phyloP scores from a whole-genome alignment of 768 basidiomycete species.

The Holtermannia corniformis region DNA sequence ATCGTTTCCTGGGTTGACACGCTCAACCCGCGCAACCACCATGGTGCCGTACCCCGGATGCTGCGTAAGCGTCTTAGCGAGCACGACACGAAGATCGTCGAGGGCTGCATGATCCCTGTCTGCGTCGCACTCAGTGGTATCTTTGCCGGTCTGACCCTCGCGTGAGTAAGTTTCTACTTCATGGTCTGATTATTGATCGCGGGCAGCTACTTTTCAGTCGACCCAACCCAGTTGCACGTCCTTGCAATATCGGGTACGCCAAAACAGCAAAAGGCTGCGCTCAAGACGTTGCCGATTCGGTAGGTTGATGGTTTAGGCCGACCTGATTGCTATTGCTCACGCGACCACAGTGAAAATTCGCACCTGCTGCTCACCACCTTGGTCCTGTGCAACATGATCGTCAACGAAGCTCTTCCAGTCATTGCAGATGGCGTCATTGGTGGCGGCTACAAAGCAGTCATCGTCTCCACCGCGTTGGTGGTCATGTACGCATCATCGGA shows the following conservation, averaged over 20 bases:
- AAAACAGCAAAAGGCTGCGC: constrained; percentile 67
- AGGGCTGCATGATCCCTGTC: constrained; percentile 62
- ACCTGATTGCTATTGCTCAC: neutral
- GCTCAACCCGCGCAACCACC: too few relatives aligned
- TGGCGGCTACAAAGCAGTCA: constrained; percentile 65
- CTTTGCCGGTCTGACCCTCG: constrained; percentile 80
- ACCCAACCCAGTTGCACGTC: constrained; percentile 84
- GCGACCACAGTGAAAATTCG: constrained; percentile 17
- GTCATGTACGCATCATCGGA: constrained; percentile 58
- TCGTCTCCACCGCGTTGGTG: constrained; percentile 73
- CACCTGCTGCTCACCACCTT: constrained; percentile 30
- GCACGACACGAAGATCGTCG: constrained; percentile 39
- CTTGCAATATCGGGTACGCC: constrained; percentile 73
- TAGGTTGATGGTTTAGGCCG: constrained; percentile 2
- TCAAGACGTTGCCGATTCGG: constrained; percentile 77
- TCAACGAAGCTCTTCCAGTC: constrained; percentile 61
- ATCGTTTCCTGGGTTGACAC: too few relatives aligned
- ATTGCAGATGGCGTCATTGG: constrained; percentile 72
- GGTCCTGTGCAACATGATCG: constrained; percentile 75
- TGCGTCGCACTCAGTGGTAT: constrained; percentile 73
- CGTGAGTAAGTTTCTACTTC: constrained; percentile 46
- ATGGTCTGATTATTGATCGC: neutral
- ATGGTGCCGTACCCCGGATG: too few relatives aligned
- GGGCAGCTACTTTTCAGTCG: constrained; percentile 59
- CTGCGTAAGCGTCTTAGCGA: too few relatives aligned